Evolutionary conservation across 148 eudicot genomes (phyloP).

Genomic region (Camellia granthamiana): DNA sequence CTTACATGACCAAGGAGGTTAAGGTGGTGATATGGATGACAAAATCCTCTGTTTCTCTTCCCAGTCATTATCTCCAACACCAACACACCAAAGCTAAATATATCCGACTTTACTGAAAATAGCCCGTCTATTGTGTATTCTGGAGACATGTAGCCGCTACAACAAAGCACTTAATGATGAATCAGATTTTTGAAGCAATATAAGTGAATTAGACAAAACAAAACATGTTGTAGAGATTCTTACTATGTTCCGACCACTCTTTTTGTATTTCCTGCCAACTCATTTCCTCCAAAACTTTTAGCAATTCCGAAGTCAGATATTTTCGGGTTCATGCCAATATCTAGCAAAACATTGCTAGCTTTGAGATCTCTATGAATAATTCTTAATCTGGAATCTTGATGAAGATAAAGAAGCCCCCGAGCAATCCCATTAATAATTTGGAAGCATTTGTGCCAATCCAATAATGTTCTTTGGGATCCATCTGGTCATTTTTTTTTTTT

Average conservation of each 20-base stretch:
- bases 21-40: constrained; percentile 1
- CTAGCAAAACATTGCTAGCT: constrained; percentile 16
- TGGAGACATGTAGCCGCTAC: constrained; percentile 32
- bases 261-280: constrained; percentile 5
- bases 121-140: constrained; percentile 22
- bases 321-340: constrained; percentile 18
- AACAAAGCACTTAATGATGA: not conserved
- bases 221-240: not conserved
- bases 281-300: constrained; percentile 15
- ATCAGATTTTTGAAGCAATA: not conserved
- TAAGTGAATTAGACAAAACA: not conserved
- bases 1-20: constrained; percentile 30
- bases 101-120: constrained; percentile 26
- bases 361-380: constrained; percentile 12
- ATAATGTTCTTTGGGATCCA: not conserved
- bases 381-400: constrained; percentile 13
- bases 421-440: constrained; percentile 10
- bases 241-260: constrained; percentile 19
- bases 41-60: constrained; percentile 17
- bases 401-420: constrained; percentile 5
- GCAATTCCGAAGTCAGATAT: constrained; percentile 24
- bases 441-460: not conserved
- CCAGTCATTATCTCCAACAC: constrained; percentile 24
- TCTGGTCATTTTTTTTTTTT: not conserved
- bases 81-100: constrained; percentile 29